phyloP scores from a whole-genome alignment of 192 early-diverging fungal genomes.

The Backusella luteola region DNA sequence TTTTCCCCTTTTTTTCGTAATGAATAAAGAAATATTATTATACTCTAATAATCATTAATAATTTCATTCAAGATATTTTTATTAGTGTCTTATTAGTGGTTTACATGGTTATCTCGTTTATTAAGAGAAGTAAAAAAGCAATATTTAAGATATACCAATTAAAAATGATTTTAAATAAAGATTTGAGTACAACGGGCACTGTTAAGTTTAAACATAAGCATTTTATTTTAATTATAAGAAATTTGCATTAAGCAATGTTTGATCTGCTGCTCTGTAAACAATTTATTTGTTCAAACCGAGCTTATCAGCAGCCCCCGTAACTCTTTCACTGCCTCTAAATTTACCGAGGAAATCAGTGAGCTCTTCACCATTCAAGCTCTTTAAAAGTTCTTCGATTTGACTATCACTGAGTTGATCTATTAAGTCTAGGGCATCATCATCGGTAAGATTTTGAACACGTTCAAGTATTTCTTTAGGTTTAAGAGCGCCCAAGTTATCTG shows the following conservation, averaged over 20 bases:
- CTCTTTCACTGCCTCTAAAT: not conserved
- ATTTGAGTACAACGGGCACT: not conserved
- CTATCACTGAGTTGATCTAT: not conserved
- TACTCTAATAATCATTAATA: no score
- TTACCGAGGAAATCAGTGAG: not conserved
- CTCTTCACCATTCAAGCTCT: not conserved
- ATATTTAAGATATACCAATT: not conserved
- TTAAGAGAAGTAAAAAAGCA: not conserved
- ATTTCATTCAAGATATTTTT: no score
- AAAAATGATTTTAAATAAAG: not conserved
- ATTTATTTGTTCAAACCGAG: not conserved
- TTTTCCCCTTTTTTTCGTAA: no score
- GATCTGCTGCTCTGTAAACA: not conserved
- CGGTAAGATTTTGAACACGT: not conserved
- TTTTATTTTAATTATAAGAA: not conserved
- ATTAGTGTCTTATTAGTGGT: no score
- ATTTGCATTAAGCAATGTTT: not conserved
- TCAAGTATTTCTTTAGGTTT: not conserved
- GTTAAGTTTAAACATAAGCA: not conserved
- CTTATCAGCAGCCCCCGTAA: fast-evolving
- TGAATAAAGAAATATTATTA: no score
- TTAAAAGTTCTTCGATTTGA: not conserved
- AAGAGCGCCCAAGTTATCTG: not conserved
- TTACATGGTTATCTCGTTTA: no score
- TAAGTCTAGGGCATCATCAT: not conserved